Evolutionary conservation across 495 filamentous ascomycete species (phyloP), one percentile per base, ranked within the genome.

Genomic region (Cladorrhinum samala): DNA sequence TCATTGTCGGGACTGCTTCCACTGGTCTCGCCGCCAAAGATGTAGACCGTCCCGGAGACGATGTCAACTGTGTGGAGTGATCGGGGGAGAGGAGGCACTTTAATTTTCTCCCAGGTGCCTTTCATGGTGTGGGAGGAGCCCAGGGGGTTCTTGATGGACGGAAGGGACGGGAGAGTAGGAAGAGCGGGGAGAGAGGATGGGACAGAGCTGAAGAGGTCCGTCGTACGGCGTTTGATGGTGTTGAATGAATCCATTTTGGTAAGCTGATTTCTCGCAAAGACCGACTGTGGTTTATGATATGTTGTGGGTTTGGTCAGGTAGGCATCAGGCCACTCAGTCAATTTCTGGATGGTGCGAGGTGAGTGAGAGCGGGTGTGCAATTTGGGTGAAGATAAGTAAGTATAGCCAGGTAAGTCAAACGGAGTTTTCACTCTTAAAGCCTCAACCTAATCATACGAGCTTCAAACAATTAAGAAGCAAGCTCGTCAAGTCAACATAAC

Each of bases 21-120:
- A 23, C 53, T 49, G 23, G 66, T 64, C 62, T 83, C 78, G 61
- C 84, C 84, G 53, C 84, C 84, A 64, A 87, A 87, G 56, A 87
- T 77, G 67, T 86, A 91, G 14, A 82, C 79, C 41, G 78, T 76
- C n/a, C 80, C 76, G 50, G 76, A 77, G 25, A 91, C 63, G 46
- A 90, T 70, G 14, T 86, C 81, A 45, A 89, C 62, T 4, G 82
- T 78, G 59, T 92, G 88, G 0, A 84, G 84, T 2, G 84, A 86
- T 9, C 87, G 78, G 14, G 80, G 82, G 3, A 93, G 71, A 1
- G 71, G 57, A 14, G 75, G 73, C 24, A 76, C 56, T 0, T 72
- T 61, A 49, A 88, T 74, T 52, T 77, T 76, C 46, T 79, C 70
- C 76, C 83, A 83, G 38, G 73, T 79, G 18, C 79, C 83, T 60